A percentile compares a stretch with the other conserved stretches of the same genome.
These are phyloP conservation scores for Laetiporus sulphureus DNA, from an alignment of 1,284 basidiomycete genomes.

Conservation along the genomic window DNA sequence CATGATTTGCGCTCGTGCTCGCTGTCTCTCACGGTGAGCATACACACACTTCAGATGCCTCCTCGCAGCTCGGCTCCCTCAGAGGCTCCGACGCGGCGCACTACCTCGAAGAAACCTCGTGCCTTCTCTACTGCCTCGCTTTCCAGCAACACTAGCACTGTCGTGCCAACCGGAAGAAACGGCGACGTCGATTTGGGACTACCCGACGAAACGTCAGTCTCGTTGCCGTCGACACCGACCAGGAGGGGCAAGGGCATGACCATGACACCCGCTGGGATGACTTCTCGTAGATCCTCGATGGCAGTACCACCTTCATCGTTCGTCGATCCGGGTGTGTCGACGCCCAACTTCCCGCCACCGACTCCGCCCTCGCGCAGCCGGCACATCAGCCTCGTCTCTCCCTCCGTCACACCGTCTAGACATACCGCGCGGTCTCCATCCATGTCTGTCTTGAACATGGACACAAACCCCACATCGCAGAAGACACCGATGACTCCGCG, in stretches of 20 bases:
- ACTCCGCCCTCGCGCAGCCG: conserved; percentile 16
- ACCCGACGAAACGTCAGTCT: conserved; percentile 27
- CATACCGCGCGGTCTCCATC: conserved; percentile 23
- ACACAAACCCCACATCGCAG: conserved; percentile 20
- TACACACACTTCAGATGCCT: conserved; percentile 19
- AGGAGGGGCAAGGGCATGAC: conserved; percentile 13
- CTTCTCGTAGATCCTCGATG: background rate
- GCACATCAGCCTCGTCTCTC: conserved; percentile 16
- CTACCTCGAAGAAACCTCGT: conserved; percentile 26
- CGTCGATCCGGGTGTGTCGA: background rate
- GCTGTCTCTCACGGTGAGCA: conserved; percentile 16
- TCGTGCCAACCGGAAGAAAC: conserved; percentile 24
- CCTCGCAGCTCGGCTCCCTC: conserved; percentile 25
- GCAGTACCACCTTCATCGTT: too few species aligned
- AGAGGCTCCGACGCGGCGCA: conserved; percentile 29
- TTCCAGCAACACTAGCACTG: conserved; percentile 29
- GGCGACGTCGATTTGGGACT: conserved; percentile 13
- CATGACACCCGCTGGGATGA: background rate
- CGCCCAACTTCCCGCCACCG: conserved; percentile 14
- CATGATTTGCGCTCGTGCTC: background rate
- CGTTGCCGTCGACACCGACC: conserved; percentile 13
- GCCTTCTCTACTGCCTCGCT: conserved; percentile 28
- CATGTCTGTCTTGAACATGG: conserved; percentile 22
- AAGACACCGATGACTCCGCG: conserved; percentile 30
- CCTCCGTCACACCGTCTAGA: conserved; percentile 18